These are phyloP conservation scores for Avena sativa DNA, from an alignment of 176 grass and related monocot genomes.

Conservation along the genomic window DNA sequence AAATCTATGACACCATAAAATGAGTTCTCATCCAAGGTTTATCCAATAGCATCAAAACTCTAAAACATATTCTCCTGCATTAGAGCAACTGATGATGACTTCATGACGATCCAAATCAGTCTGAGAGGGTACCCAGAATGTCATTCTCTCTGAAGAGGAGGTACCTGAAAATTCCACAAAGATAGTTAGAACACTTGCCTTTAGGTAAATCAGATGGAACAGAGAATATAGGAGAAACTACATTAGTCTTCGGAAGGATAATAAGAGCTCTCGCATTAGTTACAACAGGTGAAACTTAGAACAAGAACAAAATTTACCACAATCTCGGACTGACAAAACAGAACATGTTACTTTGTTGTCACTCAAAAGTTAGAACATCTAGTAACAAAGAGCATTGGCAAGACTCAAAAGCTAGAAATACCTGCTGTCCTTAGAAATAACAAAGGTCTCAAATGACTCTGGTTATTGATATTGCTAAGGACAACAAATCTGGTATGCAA, in stretches of 20 bases:
- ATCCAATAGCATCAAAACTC: conserved; percentile 24
- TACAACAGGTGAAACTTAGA: too few species aligned
- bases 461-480: too few species aligned
- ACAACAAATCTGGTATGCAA: neutral
- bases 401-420: neutral
- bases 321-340: neutral
- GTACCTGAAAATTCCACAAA: conserved; percentile 51
- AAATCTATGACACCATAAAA: conserved; percentile 43
- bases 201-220: neutral
- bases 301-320: too few species aligned
- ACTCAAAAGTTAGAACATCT: neutral
- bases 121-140: conserved; percentile 65
- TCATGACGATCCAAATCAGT: conserved; percentile 33
- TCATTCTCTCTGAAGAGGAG: conserved; percentile 65
- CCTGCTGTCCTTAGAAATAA: neutral
- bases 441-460: too few species aligned
- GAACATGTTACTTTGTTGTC: neutral
- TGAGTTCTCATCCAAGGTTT: neutral
- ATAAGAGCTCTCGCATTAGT: too few species aligned
- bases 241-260: neutral
- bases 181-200: neutral
- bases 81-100: neutral
- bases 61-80: conserved; percentile 8
- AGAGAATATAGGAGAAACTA: neutral
- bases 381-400: neutral